phyloP scores from a whole-genome alignment of 768 basidiomycete genomes.

The Tubosaeta sp. region DNA sequence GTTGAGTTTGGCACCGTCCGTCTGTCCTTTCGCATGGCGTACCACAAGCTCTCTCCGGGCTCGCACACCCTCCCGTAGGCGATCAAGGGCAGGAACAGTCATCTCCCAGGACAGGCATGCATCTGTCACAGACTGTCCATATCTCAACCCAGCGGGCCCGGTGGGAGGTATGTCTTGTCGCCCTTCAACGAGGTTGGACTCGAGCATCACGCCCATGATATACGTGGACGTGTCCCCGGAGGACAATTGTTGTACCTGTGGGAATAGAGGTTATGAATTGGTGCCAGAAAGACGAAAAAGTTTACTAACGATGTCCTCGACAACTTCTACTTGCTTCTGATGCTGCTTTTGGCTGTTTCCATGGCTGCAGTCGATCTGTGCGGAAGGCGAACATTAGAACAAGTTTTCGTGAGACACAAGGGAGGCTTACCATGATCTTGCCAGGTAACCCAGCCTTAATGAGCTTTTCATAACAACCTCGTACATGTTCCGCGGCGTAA shows the following conservation, averaged over 20 bases:
- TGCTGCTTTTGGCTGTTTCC: conserved; percentile 95
- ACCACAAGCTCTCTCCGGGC: conserved; percentile 58
- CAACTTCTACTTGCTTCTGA: conserved; percentile 81
- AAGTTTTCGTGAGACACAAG: neutral
- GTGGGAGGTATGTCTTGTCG: conserved; percentile 77
- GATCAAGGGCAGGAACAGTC: conserved; percentile 77
- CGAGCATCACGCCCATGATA: conserved; percentile 95
- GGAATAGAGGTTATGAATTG: conserved; percentile 10
- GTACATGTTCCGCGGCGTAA: conserved; percentile 75
- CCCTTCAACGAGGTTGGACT: conserved; percentile 86
- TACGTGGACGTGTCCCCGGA: conserved; percentile 61
- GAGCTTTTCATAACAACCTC: conserved; percentile 69
- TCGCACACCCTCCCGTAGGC: conserved; percentile 82
- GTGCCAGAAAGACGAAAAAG: neutral
- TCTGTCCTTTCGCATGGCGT: conserved; percentile 20
- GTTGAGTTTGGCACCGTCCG: conserved; percentile 13
- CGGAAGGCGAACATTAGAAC: neutral
- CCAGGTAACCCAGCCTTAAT: conserved; percentile 71
- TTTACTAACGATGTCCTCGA: conserved; percentile 74
- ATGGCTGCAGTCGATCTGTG: conserved; percentile 92
- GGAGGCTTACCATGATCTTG: conserved; percentile 75
- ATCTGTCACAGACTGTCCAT: conserved; percentile 86
- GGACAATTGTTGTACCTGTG: conserved; percentile 68
- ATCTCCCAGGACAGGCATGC: conserved; percentile 89
- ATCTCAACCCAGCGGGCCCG: conserved; percentile 69